Evolutionary conservation across 2,329 filamentous ascomycete species (phyloP).

Genomic region (Fusarium secorum): DNA sequence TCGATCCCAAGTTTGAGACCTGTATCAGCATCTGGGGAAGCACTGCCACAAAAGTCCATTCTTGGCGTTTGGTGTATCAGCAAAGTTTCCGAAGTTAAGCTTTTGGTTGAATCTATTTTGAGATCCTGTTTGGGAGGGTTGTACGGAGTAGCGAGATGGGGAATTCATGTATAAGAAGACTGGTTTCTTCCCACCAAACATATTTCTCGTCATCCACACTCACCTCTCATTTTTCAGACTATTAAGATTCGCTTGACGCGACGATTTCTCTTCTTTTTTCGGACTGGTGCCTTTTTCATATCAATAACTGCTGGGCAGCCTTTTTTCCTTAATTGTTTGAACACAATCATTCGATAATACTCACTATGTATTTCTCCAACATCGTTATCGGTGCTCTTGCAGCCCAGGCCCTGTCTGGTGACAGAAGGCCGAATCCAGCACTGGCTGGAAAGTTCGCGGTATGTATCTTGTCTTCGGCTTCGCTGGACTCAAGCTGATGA

Average conservation of each 20-base stretch:
- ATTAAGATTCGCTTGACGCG: conserved; percentile 15
- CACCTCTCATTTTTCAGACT: not conserved
- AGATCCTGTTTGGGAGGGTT: not conserved
- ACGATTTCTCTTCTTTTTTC: not conserved
- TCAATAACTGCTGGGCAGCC: conserved; percentile 8
- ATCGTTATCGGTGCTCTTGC: conserved; percentile 14
- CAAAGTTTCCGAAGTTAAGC: not conserved
- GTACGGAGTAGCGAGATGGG: too few relatives aligned
- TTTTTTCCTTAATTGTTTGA: not conserved
- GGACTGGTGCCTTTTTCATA: not conserved
- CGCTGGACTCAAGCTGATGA: rapidly evolving
- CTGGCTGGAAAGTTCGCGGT: conserved; percentile 9
- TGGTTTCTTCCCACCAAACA: not conserved
- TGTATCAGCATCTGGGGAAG: not conserved
- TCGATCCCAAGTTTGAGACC: conserved; percentile 5
- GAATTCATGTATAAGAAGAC: conserved; percentile 10
- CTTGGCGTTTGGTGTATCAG: conserved; percentile 17
- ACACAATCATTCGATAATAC: not conserved
- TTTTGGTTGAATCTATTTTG: conserved; percentile 15
- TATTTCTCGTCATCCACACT: not conserved
- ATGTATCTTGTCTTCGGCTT: not conserved
- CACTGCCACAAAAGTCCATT: not conserved
- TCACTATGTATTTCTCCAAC: conserved; percentile 19
- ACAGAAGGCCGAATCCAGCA: not conserved
- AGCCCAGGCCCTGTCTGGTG: conserved; percentile 11